phyloP scores from a whole-genome alignment of 176 grass and related monocot species.

The Musa acuminata region DNA sequence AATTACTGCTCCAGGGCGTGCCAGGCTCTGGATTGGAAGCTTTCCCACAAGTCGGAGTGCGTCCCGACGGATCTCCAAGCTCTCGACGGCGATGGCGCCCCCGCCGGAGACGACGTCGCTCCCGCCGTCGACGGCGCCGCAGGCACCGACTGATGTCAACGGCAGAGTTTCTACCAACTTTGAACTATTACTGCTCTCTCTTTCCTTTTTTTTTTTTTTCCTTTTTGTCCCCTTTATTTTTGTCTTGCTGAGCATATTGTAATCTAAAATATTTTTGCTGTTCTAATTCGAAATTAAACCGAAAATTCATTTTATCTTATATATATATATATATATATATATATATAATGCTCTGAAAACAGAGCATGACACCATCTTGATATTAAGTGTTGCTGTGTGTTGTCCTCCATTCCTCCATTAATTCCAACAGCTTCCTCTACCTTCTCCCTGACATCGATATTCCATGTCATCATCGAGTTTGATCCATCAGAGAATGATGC shows the following conservation, averaged over 20 bases:
- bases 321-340: too few species aligned
- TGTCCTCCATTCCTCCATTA: neutral
- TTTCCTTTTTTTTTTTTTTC: neutral
- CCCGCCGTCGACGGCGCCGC: neutral
- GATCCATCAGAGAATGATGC: neutral
- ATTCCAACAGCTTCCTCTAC: neutral
- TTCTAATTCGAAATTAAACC: too few species aligned
- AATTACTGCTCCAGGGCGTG: conserved; percentile 66
- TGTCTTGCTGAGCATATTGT: neutral
- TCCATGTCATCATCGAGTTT: too few species aligned
- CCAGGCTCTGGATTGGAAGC: conserved; percentile 71
- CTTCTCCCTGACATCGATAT: too few species aligned
- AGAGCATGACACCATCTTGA: too few species aligned
- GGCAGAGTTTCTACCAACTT: neutral
- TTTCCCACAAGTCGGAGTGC: conserved; percentile 37
- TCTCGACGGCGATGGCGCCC: conserved; percentile 6
- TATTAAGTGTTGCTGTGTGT: neutral
- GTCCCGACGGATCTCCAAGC: neutral
- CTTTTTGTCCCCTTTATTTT: neutral
- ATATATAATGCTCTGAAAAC: too few species aligned
- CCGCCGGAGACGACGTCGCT: conserved; percentile 6
- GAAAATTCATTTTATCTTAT: too few species aligned
- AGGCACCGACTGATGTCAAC: neutral
- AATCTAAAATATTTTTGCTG: neutral
- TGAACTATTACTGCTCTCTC: neutral